These are phyloP conservation scores for Durio zibethinus DNA, from an alignment of 345 rosid species.

Conservation along the genomic window DNA sequence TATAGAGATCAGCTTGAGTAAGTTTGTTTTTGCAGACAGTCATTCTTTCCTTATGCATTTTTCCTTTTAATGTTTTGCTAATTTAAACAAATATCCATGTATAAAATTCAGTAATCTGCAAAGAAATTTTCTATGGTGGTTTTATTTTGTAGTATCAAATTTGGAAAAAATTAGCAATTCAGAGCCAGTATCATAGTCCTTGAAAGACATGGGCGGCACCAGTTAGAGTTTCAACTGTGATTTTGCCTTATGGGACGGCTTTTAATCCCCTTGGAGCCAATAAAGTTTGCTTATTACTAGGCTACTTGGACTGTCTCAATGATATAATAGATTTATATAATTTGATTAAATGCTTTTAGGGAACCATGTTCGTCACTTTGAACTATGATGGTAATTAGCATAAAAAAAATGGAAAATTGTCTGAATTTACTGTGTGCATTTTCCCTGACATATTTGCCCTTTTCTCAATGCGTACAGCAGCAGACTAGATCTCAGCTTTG, in stretches of 20 bases:
- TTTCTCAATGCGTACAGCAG: not conserved
- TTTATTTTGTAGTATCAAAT: not conserved
- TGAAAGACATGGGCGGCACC: not conserved
- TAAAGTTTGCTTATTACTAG: not conserved
- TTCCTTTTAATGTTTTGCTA: not conserved
- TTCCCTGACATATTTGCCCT: not conserved
- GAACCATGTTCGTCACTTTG: not conserved
- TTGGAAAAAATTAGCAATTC: not conserved
- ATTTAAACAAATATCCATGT: not conserved
- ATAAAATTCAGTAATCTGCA: not conserved
- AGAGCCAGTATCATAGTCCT: not conserved
- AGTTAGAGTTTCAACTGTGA: not conserved
- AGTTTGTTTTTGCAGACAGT: not conserved
- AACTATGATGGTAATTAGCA: not conserved
- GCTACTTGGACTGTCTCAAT: not conserved
- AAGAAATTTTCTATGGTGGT: not conserved
- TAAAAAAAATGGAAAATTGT: not conserved
- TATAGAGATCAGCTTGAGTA: not conserved
- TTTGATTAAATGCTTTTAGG: not conserved
- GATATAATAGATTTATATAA: not conserved
- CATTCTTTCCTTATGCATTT: not conserved
- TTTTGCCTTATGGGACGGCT: not conserved
- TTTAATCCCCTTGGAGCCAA: not conserved
- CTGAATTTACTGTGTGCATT: not conserved
- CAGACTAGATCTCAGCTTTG: not conserved